Evolutionary conservation across 768 basidiomycete species (phyloP), one percentile per base, ranked within the genome.

Genomic region (Calocybe indica): DNA sequence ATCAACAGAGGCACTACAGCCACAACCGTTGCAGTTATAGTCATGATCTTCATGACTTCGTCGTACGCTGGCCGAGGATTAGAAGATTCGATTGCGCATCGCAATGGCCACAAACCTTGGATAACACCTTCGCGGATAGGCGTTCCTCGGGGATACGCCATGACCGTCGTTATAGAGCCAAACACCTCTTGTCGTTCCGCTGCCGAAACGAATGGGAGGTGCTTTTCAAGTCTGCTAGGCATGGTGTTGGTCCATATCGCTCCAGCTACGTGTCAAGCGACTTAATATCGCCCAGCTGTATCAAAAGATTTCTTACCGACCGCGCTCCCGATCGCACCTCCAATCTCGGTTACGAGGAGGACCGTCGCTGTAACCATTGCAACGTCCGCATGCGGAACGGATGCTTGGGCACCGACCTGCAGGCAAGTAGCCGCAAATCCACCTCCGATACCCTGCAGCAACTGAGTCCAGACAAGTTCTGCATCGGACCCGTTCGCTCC

Each of bases 361-460:
- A 86, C 79, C 44, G 84, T 63, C 0, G 83, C 82, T 5, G 82
- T 86, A 37, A 79, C 79, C 55, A 80, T 80, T 0, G 81, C 85
- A 5, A 86, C 78, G 49, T 86, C 85, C 8, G 60, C 60, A 55
- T 85, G 85, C 0, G 77, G 68, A 3, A 85, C 85, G 8, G 76
- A 67, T 3, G 82, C 84, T 57, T 87, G 85, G 3, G 83, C 77
- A 30, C 74, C 77, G 34, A 83, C 80, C 57, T 80, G 80, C 1
- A 72, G 61, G 5, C 77, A 59, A 37, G 80, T 66, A 6, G 76
- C 75, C 3, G 84, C 83, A 47, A 88, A 72, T 11, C 85, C 87
- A 10, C 87, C 87, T 12, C 87, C 87, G 7, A 82, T 65, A 40
- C 86, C 87, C 64, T 88, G 86, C 11, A 90, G 68, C 43, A 88